phyloP scores from a whole-genome alignment of 495 filamentous ascomycete species.

The Saxispiralis lemnorum region DNA sequence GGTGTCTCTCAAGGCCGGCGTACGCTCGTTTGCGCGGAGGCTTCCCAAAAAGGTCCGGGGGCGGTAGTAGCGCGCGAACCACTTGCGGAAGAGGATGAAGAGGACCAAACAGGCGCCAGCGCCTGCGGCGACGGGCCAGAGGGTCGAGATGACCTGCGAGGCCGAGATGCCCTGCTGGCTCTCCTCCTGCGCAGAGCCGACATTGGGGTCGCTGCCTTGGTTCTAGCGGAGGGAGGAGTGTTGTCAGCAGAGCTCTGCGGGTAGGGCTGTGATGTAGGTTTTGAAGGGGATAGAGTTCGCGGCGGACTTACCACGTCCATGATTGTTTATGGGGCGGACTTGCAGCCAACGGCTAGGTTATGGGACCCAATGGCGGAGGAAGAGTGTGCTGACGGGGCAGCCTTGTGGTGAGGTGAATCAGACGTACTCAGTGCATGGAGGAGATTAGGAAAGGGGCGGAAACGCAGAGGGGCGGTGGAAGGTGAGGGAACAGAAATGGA shows the following conservation, averaged over 20 bases:
- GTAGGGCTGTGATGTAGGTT: not conserved
- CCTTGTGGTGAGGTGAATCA: too few relatives aligned
- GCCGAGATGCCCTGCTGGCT: slow-evolving; percentile 24
- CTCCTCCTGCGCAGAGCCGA: slow-evolving; percentile 6
- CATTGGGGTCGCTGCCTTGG: slow-evolving; percentile 7
- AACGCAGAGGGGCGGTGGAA: too few relatives aligned
- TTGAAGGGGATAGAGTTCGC: not conserved
- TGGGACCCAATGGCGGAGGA: too few relatives aligned
- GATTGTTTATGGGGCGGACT: too few relatives aligned
- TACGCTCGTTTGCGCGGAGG: slow-evolving; percentile 46
- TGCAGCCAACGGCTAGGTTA: too few relatives aligned
- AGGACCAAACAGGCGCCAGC: slow-evolving; percentile 45
- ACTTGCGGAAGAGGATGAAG: slow-evolving; percentile 63
- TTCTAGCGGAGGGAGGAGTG: not conserved
- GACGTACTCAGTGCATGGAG: too few relatives aligned
- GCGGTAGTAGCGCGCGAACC: slow-evolving; percentile 52
- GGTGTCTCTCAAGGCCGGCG: slow-evolving; percentile 49
- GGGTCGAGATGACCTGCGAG: slow-evolving; percentile 47
- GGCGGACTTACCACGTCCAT: not conserved
- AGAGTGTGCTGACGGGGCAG: too few relatives aligned
- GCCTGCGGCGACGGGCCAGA: slow-evolving; percentile 50
- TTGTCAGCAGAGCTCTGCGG: not conserved
- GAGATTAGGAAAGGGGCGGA: too few relatives aligned
- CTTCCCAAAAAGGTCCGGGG: slow-evolving; percentile 75
- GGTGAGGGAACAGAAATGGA: too few relatives aligned